Conservation (phyloP, 352 stramenopile genomes). For the Globisporangium apiculatum region DNA sequence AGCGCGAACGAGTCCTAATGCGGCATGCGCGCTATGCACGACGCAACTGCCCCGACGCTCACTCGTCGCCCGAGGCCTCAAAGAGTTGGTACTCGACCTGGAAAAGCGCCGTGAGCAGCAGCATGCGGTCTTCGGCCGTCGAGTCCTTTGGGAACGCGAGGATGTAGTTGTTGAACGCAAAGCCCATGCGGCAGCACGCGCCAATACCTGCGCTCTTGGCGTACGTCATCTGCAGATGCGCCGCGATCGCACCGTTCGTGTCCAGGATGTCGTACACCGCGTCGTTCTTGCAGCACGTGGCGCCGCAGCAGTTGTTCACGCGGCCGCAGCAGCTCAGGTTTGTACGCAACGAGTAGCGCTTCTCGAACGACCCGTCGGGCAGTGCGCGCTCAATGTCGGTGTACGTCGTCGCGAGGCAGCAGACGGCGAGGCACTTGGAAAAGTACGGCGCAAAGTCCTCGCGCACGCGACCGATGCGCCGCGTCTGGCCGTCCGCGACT, state of each 20-base stretch:
- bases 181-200: slow-evolving; percentile 29
- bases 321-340: slow-evolving; percentile 52
- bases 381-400: slow-evolving; percentile 48
- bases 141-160: slow-evolving; percentile 53
- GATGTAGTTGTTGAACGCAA: slow-evolving; percentile 49
- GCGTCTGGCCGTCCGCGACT: slow-evolving; percentile 12
- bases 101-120: slow-evolving; percentile 53
- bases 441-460: slow-evolving; percentile 57
- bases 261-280: slow-evolving; percentile 64
- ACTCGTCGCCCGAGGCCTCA: slow-evolving; percentile 20
- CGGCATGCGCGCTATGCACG: too few species aligned
- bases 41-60: background rate
- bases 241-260: slow-evolving; percentile 35
- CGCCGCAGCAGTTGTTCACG: slow-evolving; percentile 66
- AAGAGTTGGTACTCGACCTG: slow-evolving; percentile 59
- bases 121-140: slow-evolving; percentile 39
- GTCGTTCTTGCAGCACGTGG: slow-evolving; percentile 54
- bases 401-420: slow-evolving; percentile 57
- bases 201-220: slow-evolving; percentile 15
- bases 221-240: slow-evolving; percentile 52
- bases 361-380: slow-evolving; percentile 47
- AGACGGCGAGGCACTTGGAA: slow-evolving; percentile 25
- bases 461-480: slow-evolving; percentile 34
- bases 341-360: slow-evolving; percentile 38
- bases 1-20: too few species aligned